Evolutionary conservation across 2,329 filamentous ascomycete species (phyloP).

Genomic region (Immersiporthe knoxdaviesiana): DNA sequence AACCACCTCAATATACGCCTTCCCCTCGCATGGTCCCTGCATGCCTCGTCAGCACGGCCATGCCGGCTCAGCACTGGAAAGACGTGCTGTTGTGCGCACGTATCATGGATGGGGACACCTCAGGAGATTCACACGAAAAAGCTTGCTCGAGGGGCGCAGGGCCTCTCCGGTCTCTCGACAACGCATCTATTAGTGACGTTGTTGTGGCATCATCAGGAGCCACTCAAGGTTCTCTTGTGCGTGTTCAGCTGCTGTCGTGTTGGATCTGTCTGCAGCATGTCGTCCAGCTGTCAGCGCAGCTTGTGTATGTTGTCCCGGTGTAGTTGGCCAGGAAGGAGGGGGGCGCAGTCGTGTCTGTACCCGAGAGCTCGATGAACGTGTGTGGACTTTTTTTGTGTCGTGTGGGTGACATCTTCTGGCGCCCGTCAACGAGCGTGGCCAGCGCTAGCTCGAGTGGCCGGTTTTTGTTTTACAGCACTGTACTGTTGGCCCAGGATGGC

Average conservation of each 20-base stretch:
- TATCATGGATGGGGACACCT: background rate
- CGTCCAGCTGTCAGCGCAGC: conserved; percentile 5
- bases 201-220: background rate
- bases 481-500: background rate
- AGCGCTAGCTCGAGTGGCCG: background rate
- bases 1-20: background rate
- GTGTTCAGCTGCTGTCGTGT: background rate
- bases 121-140: background rate
- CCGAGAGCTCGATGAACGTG: background rate
- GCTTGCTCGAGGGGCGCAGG: background rate
- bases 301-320: conserved; percentile 2
- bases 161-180: conserved; percentile 2
- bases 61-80: background rate
- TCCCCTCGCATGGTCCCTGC: background rate
- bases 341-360: background rate
- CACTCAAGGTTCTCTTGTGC: background rate
- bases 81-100: background rate
- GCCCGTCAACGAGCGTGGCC: background rate
- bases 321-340: background rate
- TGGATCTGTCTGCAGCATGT: background rate
- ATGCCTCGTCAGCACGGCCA: conserved; percentile 1
- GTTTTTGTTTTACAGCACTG: too few species aligned
- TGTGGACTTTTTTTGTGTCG: background rate
- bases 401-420: background rate
- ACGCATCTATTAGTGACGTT: conserved; percentile 2